Evolutionary conservation across 2,329 filamentous ascomycete species (phyloP).

Genomic region (Botrytis sinoallii): DNA sequence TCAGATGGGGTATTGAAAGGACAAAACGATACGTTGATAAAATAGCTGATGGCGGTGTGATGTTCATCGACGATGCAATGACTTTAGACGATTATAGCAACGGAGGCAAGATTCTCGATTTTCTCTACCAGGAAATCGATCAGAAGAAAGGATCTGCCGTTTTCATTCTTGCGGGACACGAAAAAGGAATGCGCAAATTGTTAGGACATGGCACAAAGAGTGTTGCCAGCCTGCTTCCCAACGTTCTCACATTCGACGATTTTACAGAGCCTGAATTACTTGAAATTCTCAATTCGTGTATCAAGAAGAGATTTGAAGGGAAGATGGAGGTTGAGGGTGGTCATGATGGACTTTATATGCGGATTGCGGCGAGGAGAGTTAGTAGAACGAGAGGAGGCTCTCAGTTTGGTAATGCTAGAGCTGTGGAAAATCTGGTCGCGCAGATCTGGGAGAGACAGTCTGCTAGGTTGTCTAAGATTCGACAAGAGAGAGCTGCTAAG

Average conservation of each 20-base stretch:
- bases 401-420: constrained; percentile 70
- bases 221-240: constrained; percentile 64
- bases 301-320: constrained; percentile 51
- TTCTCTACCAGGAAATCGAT: constrained; percentile 67
- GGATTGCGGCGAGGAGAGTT: constrained; percentile 60
- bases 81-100: constrained; percentile 12
- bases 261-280: constrained; percentile 63
- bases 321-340: constrained; percentile 61
- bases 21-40: constrained; percentile 55
- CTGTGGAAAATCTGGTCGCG: constrained; percentile 59
- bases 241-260: constrained; percentile 63
- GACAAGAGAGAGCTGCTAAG: constrained; percentile 11
- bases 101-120: constrained; percentile 57
- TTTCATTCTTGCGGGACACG: constrained; percentile 70
- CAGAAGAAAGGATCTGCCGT: constrained; percentile 65
- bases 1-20: constrained; percentile 57
- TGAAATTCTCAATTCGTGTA: constrained; percentile 52
- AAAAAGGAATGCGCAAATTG: constrained; percentile 70
- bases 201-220: constrained; percentile 60
- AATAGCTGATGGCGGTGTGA: constrained; percentile 62
- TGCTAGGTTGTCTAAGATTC: constrained; percentile 18
- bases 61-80: constrained; percentile 67
- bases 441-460: constrained; percentile 57
- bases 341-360: constrained; percentile 55
- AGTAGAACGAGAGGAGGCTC: constrained; percentile 58